Percentiles rank a stretch among this genome's conserved stretches.
Conservation (phyloP, 2,329 filamentous ascomycete species). For the Aspergillus luchuensis region DNA sequence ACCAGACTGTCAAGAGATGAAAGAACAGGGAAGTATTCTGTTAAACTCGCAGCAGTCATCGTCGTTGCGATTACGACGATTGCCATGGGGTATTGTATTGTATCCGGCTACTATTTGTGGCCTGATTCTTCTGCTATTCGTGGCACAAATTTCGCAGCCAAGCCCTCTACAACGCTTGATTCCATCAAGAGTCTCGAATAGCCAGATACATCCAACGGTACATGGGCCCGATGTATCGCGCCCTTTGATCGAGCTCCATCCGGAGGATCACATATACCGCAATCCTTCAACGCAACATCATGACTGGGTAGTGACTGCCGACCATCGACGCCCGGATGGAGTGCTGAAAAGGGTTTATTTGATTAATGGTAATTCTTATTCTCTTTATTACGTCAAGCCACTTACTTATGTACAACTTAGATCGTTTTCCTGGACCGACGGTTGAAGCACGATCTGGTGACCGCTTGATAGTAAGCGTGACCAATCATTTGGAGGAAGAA, state of each 20-base stretch:
- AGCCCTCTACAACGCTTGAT: background rate
- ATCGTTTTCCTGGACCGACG: constrained; percentile 52
- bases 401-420: constrained; percentile 19
- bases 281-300: constrained; percentile 35
- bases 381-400: background rate
- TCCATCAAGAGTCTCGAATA: background rate
- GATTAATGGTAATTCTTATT: constrained; percentile 49
- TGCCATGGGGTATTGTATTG: constrained; percentile 8
- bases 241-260: constrained; percentile 40
- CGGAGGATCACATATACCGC: constrained; percentile 47
- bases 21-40: background rate
- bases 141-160: constrained; percentile 12
- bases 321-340: constrained; percentile 49
- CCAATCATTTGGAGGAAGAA: constrained; percentile 45
- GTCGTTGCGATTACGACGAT: background rate
- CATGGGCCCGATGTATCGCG: constrained; percentile 15
- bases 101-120: constrained; percentile 22
- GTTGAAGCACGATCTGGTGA: constrained; percentile 54
- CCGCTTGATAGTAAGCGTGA: constrained; percentile 46
- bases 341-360: constrained; percentile 54
- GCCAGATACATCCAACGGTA: background rate
- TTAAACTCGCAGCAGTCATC: background rate
- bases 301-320: constrained; percentile 47
- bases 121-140: constrained; percentile 19
- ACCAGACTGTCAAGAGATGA: background rate